A percentile compares a stretch with the other conserved stretches of the same genome.
phyloP scores from a whole-genome alignment of 768 basidiomycete species.

The Tricholoma sp. region DNA sequence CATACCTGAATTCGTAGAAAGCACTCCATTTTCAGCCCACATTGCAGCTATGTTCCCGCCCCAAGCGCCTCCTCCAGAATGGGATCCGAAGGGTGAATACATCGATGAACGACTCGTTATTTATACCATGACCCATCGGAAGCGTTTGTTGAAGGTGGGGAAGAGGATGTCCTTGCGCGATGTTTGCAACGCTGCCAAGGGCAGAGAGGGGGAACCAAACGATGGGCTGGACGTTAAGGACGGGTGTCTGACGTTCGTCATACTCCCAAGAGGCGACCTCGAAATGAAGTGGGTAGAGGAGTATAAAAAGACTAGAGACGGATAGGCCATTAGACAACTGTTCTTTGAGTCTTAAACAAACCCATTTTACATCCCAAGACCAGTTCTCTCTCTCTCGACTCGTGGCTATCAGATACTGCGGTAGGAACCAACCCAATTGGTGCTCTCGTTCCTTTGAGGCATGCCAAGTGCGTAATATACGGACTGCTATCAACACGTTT shows the following conservation, averaged over 20 bases:
- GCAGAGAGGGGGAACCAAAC: slow-evolving; percentile 47
- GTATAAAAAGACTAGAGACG: slow-evolving; percentile 59
- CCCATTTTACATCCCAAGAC: not conserved
- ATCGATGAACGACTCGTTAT: slow-evolving; percentile 57
- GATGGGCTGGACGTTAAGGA: slow-evolving; percentile 87
- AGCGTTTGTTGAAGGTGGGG: slow-evolving; percentile 83
- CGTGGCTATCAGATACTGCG: too few species aligned
- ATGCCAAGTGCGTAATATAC: too few species aligned
- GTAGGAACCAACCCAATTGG: too few species aligned
- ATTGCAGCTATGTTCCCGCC: slow-evolving; percentile 82
- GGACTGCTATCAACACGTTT: too few species aligned
- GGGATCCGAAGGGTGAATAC: slow-evolving; percentile 76
- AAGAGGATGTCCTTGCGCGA: slow-evolving; percentile 84
- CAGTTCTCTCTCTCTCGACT: too few species aligned
- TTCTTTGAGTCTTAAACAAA: not conserved
- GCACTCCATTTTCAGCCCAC: slow-evolving; percentile 75
- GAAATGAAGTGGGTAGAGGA: slow-evolving; percentile 87
- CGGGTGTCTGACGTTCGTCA: slow-evolving; percentile 74
- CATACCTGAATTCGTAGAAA: slow-evolving; percentile 80
- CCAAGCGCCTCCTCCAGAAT: slow-evolving; percentile 54
- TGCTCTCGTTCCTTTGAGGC: too few species aligned
- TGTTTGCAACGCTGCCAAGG: slow-evolving; percentile 60
- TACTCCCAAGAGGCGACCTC: slow-evolving; percentile 68
- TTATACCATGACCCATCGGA: slow-evolving; percentile 76
- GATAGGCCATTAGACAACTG: not conserved